phyloP scores from a whole-genome alignment of 2,329 filamentous ascomycete genomes.

The Exophiala dermatitidis region DNA sequence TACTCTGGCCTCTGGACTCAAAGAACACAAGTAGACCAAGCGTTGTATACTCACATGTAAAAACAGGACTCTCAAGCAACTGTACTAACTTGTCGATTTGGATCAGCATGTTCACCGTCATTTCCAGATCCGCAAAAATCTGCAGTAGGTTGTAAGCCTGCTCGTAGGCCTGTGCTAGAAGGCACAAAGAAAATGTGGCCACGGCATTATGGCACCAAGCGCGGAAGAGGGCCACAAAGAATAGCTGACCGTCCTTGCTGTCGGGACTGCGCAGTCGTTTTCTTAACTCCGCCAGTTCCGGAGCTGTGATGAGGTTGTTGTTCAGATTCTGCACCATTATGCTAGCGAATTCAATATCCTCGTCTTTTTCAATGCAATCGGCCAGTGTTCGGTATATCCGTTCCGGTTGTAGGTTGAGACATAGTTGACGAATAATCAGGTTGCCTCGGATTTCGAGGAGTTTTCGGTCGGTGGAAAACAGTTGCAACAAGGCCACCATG shows the following conservation, averaged over 20 bases:
- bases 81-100: conserved; percentile 98
- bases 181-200: conserved; percentile 89
- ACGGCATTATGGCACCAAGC: conserved; percentile 99
- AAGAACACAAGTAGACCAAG: background rate
- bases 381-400: conserved; percentile 92
- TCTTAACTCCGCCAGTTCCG: conserved; percentile 81
- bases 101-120: conserved; percentile 97
- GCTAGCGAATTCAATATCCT: conserved; percentile 95
- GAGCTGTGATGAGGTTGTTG: conserved; percentile 96
- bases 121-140: conserved; percentile 94
- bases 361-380: conserved; percentile 94
- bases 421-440: conserved; percentile 90
- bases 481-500: conserved; percentile 91
- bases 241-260: conserved; percentile 86
- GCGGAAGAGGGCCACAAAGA: conserved; percentile 89
- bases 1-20: conserved; percentile 16
- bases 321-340: conserved; percentile 99
- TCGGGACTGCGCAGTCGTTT: conserved; percentile 87
- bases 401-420: conserved; percentile 85
- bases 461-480: conserved; percentile 90
- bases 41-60: conserved; percentile 64
- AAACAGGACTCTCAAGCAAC: conserved; percentile 91
- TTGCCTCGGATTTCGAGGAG: conserved; percentile 89
- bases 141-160: conserved; percentile 94
- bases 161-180: conserved; percentile 94